Base-by-base conservation (phyloP, 352 stramenopile genomes). In the Phytophthora sojae region DNA sequence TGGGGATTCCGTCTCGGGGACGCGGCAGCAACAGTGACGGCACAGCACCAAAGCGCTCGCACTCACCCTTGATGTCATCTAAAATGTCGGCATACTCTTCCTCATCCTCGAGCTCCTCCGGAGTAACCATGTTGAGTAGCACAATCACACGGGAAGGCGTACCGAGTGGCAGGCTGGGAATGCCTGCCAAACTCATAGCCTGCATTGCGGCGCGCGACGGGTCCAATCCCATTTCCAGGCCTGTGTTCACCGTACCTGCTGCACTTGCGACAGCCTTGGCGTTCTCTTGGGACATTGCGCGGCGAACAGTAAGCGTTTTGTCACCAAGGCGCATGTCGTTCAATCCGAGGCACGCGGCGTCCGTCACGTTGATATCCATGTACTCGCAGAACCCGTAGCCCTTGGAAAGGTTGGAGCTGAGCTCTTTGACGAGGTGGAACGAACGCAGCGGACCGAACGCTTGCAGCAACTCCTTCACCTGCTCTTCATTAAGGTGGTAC, bases 351-450 rank as follows among this genome's bases (percentile, higher is more conserved):
- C 96, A 97, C 7, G 97, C 97, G 11, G 94, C 85, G 57, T 97
- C 88, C 15, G 96, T 99, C 23, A 98, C 85, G 32, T 66, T 86
- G 23, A 88, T 77, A 75, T 99, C 96, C 53, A 94, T 77, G 82
- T 99, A 99, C 77, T 99, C 97, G 47, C 97, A 98, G 81, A 99
- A 99, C 29, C 91, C 97, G 79, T 99, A 99, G 61, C 98, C 98
- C 79, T 99, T 99, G 23, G 87, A 98, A 29, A 93, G 76, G 57
- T 95, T 97, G 0, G 87, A 89, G 44, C 90, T 93, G 21, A 95
- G 75, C 55, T 98, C 93, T 71, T 98, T 98, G 45, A 99, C 96
- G 49, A 99, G 85, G 72, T 99, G 96, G 82, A 99, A 99, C 15
- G 97, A 97, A 64, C 96, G 89, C 51, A 99, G 80, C 42, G 86